Base-by-base conservation (phyloP, 768 basidiomycete genomes). In the Termitomyces sp. region DNA sequence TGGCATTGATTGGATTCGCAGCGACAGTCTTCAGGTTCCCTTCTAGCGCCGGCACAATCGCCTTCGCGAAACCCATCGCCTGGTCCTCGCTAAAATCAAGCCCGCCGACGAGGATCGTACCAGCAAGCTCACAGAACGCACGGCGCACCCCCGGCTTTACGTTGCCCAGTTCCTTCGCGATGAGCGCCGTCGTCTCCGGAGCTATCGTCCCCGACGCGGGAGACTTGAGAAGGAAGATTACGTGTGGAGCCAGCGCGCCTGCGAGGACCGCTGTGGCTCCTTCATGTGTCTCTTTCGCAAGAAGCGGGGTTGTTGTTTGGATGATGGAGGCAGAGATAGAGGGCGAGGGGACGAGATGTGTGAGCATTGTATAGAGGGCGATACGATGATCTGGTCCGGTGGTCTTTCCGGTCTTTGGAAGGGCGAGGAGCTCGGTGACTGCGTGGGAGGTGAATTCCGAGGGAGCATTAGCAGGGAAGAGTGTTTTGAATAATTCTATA, bases 371-470 rank as follows among this genome's bases (percentile, higher is more conserved):
- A 71, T 92, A 95, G 9, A 98, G 75, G 0, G 88, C 77, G 5
- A 85, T 69, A 18, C 95, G 85, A 68, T 98, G 94, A 56, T 96
- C 96, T 2, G 90, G 81, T 1, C 93, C 92, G 0, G 86, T 74
- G 0, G 94, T 91, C 76, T 97, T 99, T 22, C 92, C 90, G 0
- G 86, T 70, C 63, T 88, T 86, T 1, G 93, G 90, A 0, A 93
- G 77, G n/a, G 75, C 73, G 10, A 94, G 73, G 5, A 94, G 69
- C 60, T 96, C 92, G 9, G 75, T 75, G 2, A 86, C 78, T 12
- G 84, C 78, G 1, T 75, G 59, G 6, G 76, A 73, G 10, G 76
- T 64, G 24, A 79, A 74, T 5, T 73, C 65, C 36, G 72, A 63
- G 3, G 69, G 64, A 10, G 72, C 68, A 29, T 71, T 69, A 14